Evolutionary conservation across 768 basidiomycete genomes (phyloP), one percentile per base, ranked within the genome.

Genomic region (Rhizopogon vulgaris): DNA sequence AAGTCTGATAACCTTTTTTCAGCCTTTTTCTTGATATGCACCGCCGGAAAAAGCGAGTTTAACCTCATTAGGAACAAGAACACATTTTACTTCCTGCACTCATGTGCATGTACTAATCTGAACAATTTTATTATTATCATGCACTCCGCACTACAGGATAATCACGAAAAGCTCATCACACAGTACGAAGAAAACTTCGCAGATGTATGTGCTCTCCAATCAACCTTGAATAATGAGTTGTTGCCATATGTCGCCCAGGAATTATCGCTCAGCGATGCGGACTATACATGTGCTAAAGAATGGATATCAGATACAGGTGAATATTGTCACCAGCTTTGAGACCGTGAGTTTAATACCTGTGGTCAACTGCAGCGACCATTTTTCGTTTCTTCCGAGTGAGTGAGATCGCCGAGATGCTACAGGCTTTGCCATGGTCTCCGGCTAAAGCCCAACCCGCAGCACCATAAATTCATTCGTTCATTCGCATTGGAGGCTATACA

Each of bases 231-330:
- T 56, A 64, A 75, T 28, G 76, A 83, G 42, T 75, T 87, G 45
- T 65, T 87, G 51, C 83, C 84, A 53, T 78, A 77, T 48, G 67
- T 87, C 50, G 67, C 67, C 22, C 77, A 80, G 59, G 85, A 87
- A 62, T 73, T 84, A 27, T 70, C 71, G 37, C 73, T 85, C 41
- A 65, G 71, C 54, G 68, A 70, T 46, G 69, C 71, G 14, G 75
- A 76, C 53, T 66, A 70, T 52, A 69, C 73, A 55, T 80, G 78
- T 78, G 77, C 79, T 25, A 71, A 65, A 36, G 76, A 79, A 62
- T 90, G 84, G 85, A 66, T 87, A 30, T 68, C 72, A 28, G 87
- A 90, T 71, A 78, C 76, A 41, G 71, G 87, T 87, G 72, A 61
- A 80, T 73, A 18, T 43, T 12, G 38, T 15, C 22, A n/a, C 22